Evolutionary conservation across 2,329 filamentous ascomycete genomes (phyloP).

Genomic region (Fusarium ramigenum): DNA sequence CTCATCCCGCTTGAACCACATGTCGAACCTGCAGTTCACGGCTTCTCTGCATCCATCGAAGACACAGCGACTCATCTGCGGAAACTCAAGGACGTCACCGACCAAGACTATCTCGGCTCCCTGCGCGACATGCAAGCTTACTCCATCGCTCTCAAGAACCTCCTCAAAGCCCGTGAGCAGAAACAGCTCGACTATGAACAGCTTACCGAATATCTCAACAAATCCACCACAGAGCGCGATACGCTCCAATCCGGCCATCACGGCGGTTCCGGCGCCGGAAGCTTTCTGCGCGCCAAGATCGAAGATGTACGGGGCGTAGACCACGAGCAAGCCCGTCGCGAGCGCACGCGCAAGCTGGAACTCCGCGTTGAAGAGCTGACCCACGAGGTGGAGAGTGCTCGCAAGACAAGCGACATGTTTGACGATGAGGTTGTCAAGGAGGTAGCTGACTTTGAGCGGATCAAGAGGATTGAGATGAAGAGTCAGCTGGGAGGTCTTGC

Average conservation of each 20-base stretch:
- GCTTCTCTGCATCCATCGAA: conserved; percentile 87
- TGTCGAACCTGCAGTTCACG: conserved; percentile 82
- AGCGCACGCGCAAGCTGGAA: conserved; percentile 89
- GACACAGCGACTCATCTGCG: conserved; percentile 83
- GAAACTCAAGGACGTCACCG: conserved; percentile 86
- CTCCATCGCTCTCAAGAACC: conserved; percentile 82
- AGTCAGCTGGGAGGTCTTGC: conserved; percentile 85
- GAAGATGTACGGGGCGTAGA: conserved; percentile 97
- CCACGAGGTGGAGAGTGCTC: conserved; percentile 86
- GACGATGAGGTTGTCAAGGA: conserved; percentile 96
- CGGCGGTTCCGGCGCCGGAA: conserved; percentile 74
- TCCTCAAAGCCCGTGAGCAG: conserved; percentile 93
- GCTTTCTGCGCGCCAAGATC: conserved; percentile 92
- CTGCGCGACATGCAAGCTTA: conserved; percentile 97
- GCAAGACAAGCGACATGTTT: conserved; percentile 88
- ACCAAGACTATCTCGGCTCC: conserved; percentile 93
- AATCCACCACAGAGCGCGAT: conserved; percentile 88
- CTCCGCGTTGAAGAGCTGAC: conserved; percentile 92
- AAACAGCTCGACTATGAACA: conserved; percentile 98
- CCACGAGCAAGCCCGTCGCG: conserved; percentile 89
- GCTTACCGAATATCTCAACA: conserved; percentile 93
- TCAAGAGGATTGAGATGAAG: conserved; percentile 94
- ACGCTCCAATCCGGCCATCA: conserved; percentile 71
- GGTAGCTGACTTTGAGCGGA: conserved; percentile 92
- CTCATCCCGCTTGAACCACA: conserved; percentile 89